Base-by-base conservation (phyloP, 179 eudicot species). In the Gypsophila paniculata region DNA sequence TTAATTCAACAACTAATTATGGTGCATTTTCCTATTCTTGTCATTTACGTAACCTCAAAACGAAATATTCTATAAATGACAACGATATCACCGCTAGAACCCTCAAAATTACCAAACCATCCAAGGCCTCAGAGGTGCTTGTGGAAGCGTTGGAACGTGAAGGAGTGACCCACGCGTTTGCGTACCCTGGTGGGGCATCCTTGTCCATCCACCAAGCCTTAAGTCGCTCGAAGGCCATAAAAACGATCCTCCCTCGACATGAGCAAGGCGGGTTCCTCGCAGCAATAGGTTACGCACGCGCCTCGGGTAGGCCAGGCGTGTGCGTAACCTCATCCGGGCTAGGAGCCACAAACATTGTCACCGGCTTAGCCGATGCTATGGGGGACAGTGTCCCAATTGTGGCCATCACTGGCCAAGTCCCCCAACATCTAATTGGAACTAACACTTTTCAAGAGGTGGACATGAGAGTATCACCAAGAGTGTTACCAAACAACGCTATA, bases 281-380 rank as follows among this genome's bases (percentile, higher is more conserved):
- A 9, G 29, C 62, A 8, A 4, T 22, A 23, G 62, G 62, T 23
- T 58, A 58, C 12, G 62, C 62, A 58, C 62, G 34, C 12, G 62
- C 62, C 3, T 58, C 62, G 5, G 62, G 62, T 22, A 58, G 12
- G 17, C 32, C 17, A 25, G 62, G 60, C 11, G 60, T 55, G 60
- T 55, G 60, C 60, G 7, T 55, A 19, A 55, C 60, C 60, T 55
- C 60, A 10, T 18, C 60, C 21, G 60, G 60, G 22, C 62, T 34
- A 22, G 62, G 62, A 58, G 62, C 62, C 34, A 58, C 62, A 11
- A 58, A 58, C 62, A 29, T 58, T 58, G 62, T 25, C 32, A 58
- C 62, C 4, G 62, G 62, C 62, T 58, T 58, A 58, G 32, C 62
- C 32, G 62, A 25, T 25, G 62, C 34, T 4, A 58, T 8, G 34